A percentile compares a stretch with the other conserved stretches of the same genome.
Conservation (phyloP, 768 basidiomycete genomes). For the Coprinellus micaceus region DNA sequence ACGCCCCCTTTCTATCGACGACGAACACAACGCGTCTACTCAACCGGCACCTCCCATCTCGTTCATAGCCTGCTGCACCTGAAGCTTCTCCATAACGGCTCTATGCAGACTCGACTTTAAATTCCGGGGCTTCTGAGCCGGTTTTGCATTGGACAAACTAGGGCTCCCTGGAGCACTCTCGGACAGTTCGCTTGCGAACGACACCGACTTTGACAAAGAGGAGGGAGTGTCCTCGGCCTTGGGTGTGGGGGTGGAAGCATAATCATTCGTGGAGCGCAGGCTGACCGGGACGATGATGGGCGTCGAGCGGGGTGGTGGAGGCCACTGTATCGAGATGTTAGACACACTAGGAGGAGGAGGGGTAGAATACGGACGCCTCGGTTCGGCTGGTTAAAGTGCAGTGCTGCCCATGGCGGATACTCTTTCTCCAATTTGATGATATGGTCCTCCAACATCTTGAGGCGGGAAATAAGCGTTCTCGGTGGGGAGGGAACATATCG, state of each 20-base stretch:
- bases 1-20: not conserved
- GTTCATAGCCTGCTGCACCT: conserved; percentile 68
- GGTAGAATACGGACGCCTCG: conserved; percentile 61
- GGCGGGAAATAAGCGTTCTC: conserved; percentile 55
- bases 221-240: conserved; percentile 10
- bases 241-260: not conserved
- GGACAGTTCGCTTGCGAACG: not conserved
- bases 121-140: conserved; percentile 31
- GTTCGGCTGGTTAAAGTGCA: conserved; percentile 85
- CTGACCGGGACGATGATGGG: conserved; percentile 77
- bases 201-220: not conserved
- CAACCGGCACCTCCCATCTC: conserved; percentile 30
- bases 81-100: conserved; percentile 70
- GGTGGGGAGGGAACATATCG: conserved; percentile 77
- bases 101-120: conserved; percentile 62
- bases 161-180: too few relatives aligned
- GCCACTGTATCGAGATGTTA: conserved; percentile 54
- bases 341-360: not conserved
- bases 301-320: conserved; percentile 73
- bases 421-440: conserved; percentile 74
- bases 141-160: not conserved
- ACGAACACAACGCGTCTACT: not conserved
- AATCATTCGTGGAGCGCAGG: conserved; percentile 29
- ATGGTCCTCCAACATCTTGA: conserved; percentile 75
- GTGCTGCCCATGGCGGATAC: conserved; percentile 82